Evolutionary conservation across 345 rosid genomes (phyloP), one percentile per base, ranked within the genome.

Genomic region (Corchorus capsularis): DNA sequence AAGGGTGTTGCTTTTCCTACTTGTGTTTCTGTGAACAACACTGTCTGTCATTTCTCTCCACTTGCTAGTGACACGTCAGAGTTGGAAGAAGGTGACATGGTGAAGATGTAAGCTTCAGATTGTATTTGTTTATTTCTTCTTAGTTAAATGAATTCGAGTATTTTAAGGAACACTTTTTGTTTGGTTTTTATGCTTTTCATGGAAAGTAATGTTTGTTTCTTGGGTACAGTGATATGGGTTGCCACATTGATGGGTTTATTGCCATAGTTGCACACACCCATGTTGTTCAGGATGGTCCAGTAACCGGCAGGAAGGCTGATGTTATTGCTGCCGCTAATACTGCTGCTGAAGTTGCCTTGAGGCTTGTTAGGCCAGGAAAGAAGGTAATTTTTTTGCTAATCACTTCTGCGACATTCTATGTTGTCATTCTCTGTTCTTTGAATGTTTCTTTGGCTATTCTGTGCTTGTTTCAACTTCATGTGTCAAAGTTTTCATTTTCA

Each of bases 201-300:
- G 56, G 9, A n/a, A 46, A 46, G 2, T 59, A 12, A 60, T 75
- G 76, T 60, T 78, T 56, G 34, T 79, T 14, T 13, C 53, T 5
- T 13, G 32, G 20, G 59, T 84, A 70, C 85, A 94, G 98, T 77
- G 98, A 96, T 75, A 79, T 96, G 95, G 99, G 99, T 27, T 94
- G 97, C 66, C 99, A 96, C 75, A 94, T 96, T 62, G 97, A 94
- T 84, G 99, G 99, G n/a, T 92, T 96, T 78, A 94, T 96, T 83
- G 98, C 98, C 27, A 89, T 93, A 19, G 97, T 93, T 78, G 99
- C 85, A 2, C 98, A 92, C 63, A 96, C 97, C 0, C 95, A 91
- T 89, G 95, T 86, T 78, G 78, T 94, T 73, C 97, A 90, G 78
- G 89, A 80, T 39, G 97, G 97, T 1, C 87, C 93, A 1, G 70